Base-by-base conservation (phyloP, 805 yeast species). In the Candida ipomoeae region DNA sequence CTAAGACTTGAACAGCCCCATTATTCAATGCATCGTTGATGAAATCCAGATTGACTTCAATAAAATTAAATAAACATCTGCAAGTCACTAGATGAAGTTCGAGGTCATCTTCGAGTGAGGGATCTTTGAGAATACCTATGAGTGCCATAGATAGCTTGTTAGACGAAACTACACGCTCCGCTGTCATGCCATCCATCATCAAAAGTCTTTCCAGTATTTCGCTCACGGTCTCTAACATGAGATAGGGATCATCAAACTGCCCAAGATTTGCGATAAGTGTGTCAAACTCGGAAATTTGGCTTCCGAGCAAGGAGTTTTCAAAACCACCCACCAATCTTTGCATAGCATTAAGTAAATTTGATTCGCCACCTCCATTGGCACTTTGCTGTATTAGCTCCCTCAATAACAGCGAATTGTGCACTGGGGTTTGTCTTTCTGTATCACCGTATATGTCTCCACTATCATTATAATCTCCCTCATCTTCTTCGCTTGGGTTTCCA, bases 71-170 rank as follows among this genome's bases (percentile, higher is more conserved):
- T 15, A 91, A 69, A 61, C 96, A 87, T 44, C 97, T 78, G 60
- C 96, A 87, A 0, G 95, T 85, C 37, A 87, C 84, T 40, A 92
- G 68, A 60, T 87, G 92, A n/a, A 91, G 62, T 61, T 92, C 97
- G 44, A 88, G 69, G 55, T 86, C 85, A 18, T 81, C 87, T 29
- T 74, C 77, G 44, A 82, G 75, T 5, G 59, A 40, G 0, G 88
- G 84, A 53, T 81, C 83, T 14, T 73, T 72, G 62, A 92, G 68
- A 6, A 89, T 75, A 2, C 66, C 65, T 0, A 86, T 80, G 40
- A 91, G 66, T 14, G 78, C 77, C 31, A 70, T 71, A 0, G 87
- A 70, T 21, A 89, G 62, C 46, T 71, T 74, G 44, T 73, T 77
- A 0, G 84, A 73, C 0, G 96, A 89, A 7, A 91, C 69, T 2